Evolutionary conservation across 148 eudicot genomes (phyloP).

Genomic region (Suaeda aralocaspica): DNA sequence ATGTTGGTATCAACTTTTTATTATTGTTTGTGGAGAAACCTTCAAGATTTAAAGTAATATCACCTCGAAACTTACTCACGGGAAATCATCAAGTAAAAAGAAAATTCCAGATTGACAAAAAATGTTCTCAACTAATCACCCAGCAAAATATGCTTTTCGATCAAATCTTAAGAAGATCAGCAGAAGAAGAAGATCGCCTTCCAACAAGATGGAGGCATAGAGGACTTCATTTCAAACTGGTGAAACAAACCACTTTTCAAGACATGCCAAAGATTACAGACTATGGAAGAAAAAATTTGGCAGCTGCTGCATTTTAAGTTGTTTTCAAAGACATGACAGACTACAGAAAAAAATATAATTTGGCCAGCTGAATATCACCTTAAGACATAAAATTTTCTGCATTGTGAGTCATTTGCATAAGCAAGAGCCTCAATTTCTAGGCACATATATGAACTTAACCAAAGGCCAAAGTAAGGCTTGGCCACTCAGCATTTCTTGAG

Average conservation of each 20-base stretch:
- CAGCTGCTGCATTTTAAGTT: too few species aligned
- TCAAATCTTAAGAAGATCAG: not conserved
- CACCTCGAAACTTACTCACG: not conserved
- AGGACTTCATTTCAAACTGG: not conserved
- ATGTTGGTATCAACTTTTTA: not conserved
- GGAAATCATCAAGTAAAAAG: not conserved
- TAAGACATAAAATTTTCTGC: too few species aligned
- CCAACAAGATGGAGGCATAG: not conserved
- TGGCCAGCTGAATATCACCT: too few species aligned
- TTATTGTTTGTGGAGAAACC: not conserved
- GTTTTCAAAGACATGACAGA: too few species aligned
- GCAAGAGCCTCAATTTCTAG: not conserved
- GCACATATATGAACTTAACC: not conserved
- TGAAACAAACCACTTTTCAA: not conserved
- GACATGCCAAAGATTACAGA: not conserved
- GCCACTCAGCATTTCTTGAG: not conserved
- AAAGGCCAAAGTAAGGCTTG: not conserved
- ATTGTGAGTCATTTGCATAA: not conserved
- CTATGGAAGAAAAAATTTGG: not conserved
- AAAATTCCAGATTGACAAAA: not conserved
- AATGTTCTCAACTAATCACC: not conserved
- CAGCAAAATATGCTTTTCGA: not conserved
- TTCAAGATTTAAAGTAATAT: not conserved
- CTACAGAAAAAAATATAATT: too few species aligned
- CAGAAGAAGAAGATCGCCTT: not conserved